A percentile compares a stretch with the other conserved stretches of the same genome.
Evolutionary conservation across 176 grass and related monocot species (phyloP).

Genomic region (Tillandsia leiboldiana): DNA sequence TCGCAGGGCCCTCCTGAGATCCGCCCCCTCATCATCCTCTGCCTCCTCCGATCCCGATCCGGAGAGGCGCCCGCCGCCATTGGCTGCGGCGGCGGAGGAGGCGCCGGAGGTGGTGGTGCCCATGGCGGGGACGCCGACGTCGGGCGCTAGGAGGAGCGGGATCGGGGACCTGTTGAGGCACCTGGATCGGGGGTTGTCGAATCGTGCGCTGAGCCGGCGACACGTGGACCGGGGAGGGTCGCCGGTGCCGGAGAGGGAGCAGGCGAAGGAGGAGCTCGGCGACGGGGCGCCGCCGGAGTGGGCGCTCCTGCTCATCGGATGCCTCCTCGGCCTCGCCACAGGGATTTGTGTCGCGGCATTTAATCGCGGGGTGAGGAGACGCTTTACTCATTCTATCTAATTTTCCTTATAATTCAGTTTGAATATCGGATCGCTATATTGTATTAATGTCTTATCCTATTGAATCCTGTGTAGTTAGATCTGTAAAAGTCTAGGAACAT

Average conservation of each 20-base stretch:
- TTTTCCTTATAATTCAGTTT: not conserved
- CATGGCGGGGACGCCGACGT: slow-evolving; percentile 11
- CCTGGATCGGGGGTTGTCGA: slow-evolving; percentile 52
- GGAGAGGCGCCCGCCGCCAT: slow-evolving; percentile 23
- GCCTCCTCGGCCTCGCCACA: slow-evolving; percentile 85
- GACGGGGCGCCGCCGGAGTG: slow-evolving; percentile 87
- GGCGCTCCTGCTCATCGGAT: slow-evolving; percentile 92
- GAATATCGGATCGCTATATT: no score
- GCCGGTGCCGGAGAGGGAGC: slow-evolving; percentile 23
- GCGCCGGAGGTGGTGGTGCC: not conserved
- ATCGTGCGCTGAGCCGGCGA: slow-evolving; percentile 39
- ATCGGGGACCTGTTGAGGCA: slow-evolving; percentile 68
- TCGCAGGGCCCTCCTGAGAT: slow-evolving; percentile 21
- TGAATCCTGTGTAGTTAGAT: no score
- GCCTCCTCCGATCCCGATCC: slow-evolving; percentile 18
- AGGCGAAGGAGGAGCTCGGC: slow-evolving; percentile 43
- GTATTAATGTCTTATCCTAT: no score
- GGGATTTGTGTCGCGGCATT: slow-evolving; percentile 93
- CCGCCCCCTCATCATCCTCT: not conserved
- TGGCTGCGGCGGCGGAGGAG: slow-evolving; percentile 15
- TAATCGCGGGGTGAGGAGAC: slow-evolving; percentile 64
- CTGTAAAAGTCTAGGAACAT: no score
- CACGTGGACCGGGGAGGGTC: slow-evolving; percentile 10
- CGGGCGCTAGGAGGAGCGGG: slow-evolving; percentile 37
- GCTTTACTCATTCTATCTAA: not conserved